phyloP scores from a whole-genome alignment of 2,329 filamentous ascomycete genomes.

The Cadophora sp. region DNA sequence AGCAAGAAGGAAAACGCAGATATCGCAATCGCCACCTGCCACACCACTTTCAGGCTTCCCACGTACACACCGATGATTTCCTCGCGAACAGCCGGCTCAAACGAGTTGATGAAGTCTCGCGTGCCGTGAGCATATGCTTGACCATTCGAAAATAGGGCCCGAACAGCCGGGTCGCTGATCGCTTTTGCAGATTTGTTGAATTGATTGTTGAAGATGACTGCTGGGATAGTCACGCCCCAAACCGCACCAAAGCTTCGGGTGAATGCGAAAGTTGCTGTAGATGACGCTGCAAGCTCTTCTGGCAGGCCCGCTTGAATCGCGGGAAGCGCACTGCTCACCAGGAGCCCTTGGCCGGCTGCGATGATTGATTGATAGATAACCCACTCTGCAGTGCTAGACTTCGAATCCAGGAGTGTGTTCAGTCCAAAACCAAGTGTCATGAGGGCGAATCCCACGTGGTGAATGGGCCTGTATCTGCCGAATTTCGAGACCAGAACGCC shows the following conservation, averaged over 20 bases:
- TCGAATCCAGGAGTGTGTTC: slow-evolving; percentile 47
- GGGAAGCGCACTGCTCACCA: slow-evolving; percentile 51
- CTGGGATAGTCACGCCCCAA: slow-evolving; percentile 52
- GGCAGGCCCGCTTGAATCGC: slow-evolving; percentile 50
- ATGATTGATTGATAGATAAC: slow-evolving; percentile 51
- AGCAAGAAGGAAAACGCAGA: slow-evolving; percentile 18
- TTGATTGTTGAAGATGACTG: slow-evolving; percentile 28
- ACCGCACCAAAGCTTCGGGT: slow-evolving; percentile 54
- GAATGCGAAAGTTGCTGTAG: slow-evolving; percentile 45
- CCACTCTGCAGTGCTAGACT: slow-evolving; percentile 49
- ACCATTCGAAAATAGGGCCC: slow-evolving; percentile 18
- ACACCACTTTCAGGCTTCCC: slow-evolving; percentile 21
- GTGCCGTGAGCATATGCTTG: slow-evolving; percentile 29
- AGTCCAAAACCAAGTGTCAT: slow-evolving; percentile 44
- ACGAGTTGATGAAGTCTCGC: slow-evolving; percentile 19
- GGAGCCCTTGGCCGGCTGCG: slow-evolving; percentile 50
- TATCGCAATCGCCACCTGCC: slow-evolving; percentile 26
- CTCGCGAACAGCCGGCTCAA: slow-evolving; percentile 1
- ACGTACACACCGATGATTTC: slow-evolving; percentile 22
- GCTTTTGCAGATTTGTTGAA: slow-evolving; percentile 14
- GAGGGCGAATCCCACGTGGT: slow-evolving; percentile 41
- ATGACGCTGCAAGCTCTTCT: slow-evolving; percentile 45
- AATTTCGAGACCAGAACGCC: slow-evolving; percentile 20
- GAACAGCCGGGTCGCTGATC: slow-evolving; percentile 18
- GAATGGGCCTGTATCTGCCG: slow-evolving; percentile 43